Conservation (phyloP, 2,329 filamentous ascomycete species). For the Pestalotiopsis sp. region DNA sequence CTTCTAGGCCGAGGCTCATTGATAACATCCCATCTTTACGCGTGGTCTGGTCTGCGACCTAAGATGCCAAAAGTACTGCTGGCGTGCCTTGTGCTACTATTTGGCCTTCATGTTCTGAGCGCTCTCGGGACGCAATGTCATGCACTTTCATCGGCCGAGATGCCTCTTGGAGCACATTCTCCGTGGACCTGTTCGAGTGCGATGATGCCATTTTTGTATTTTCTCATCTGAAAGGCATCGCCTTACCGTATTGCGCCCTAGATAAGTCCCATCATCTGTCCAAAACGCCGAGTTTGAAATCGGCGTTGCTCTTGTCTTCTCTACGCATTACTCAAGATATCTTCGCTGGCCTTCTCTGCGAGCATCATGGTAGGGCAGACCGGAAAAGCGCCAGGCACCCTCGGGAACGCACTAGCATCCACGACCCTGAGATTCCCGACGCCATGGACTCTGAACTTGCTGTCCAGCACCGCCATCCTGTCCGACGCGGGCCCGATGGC, state of each 20-base stretch:
- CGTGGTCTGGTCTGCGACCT: no score
- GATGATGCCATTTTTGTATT: no score
- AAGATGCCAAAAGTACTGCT: slow-evolving; percentile 27
- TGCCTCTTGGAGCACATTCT: no score
- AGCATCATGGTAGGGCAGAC: slow-evolving; percentile 20
- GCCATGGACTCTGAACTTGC: slow-evolving; percentile 52
- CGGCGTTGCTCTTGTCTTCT: not conserved
- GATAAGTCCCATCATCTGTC: slow-evolving; percentile 27
- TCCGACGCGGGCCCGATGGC: slow-evolving; percentile 44
- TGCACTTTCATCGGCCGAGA: no score
- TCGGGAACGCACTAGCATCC: slow-evolving; percentile 54
- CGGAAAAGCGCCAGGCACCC: slow-evolving; percentile 40
- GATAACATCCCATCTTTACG: not conserved
- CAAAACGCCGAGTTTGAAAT: no score
- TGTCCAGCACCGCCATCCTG: slow-evolving; percentile 52
- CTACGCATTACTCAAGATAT: slow-evolving; percentile 15
- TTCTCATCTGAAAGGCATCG: no score
- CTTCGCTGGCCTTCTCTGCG: slow-evolving; percentile 20
- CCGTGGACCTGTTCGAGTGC: no score
- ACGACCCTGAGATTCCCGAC: slow-evolving; percentile 55
- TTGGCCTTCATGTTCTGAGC: no score
- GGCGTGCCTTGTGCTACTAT: slow-evolving; percentile 21
- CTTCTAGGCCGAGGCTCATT: not conserved
- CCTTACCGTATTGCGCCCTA: slow-evolving; percentile 10
- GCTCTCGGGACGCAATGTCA: no score